Evolutionary conservation across 257 asterid genomes (phyloP), one percentile per base, ranked within the genome.

Genomic region (Jasminum sambac): DNA sequence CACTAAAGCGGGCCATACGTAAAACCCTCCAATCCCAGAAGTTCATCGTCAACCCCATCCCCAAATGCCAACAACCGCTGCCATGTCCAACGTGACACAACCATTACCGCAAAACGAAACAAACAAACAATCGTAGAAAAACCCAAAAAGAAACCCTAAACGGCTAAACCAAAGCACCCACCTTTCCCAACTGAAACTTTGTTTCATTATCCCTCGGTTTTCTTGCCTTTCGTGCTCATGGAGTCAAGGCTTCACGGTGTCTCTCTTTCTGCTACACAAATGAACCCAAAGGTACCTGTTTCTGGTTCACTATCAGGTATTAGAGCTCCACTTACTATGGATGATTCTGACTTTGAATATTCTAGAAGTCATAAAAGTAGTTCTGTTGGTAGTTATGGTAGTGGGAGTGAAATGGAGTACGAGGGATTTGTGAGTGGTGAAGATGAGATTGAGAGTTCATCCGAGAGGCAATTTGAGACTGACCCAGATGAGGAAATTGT

Each of bases 281-380:
- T 73, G 80, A 50, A 79, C 74, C 81, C 89, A 62, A 78, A 77
- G 79, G 83, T 80, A 34, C 8, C 82, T 66, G 66, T 78, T 62
- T 65, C 55, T 69, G 26, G 30, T 23, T 55, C 79, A 36, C 58
- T 70, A 11, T 34, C 93, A 89, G 97, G 97, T 88, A 92, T 92
- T 71, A 76, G 96, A 88, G 98, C 98, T 79, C 98, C 97, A 70
- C 72, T 90, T 36, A 90, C 98, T 79, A 71, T 73, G 61, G 97
- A 91, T 82, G 96, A 90, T 58, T 84, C 92, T 75, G 98, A 92
- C 60, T 75, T 77, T 72, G 96, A 89, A 44, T 78, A 68, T 73
- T 85, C 95, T 63, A 77, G 42, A 60, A 83, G 83, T 68, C 77
- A 34, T 44, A 71, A 72, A 25, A 76, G 71, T 67, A 81, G 73